Conservation (phyloP, 2,329 filamentous ascomycete genomes). For the Neofusicoccum laricinum region DNA sequence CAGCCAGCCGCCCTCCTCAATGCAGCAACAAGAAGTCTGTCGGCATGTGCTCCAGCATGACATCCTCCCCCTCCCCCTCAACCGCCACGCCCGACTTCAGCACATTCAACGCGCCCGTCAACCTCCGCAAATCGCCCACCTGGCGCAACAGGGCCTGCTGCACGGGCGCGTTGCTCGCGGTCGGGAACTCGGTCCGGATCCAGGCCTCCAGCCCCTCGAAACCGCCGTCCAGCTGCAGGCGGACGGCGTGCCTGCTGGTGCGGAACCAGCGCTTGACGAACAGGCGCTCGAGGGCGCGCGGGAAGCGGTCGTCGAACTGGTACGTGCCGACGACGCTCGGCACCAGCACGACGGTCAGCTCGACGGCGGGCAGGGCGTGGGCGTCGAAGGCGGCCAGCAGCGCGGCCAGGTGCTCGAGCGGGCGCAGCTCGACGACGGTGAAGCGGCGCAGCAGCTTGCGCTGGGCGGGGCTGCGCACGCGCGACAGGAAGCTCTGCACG, state of each 20-base stretch:
- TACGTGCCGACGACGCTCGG: slow-evolving; percentile 15
- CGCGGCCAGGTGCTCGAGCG: slow-evolving; percentile 6
- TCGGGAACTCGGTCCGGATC: slow-evolving; percentile 13
- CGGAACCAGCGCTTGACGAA: slow-evolving; percentile 9
- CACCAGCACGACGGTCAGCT: slow-evolving; percentile 4
- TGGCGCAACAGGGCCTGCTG: slow-evolving; percentile 4
- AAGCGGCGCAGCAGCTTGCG: not conserved
- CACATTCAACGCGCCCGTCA: not conserved
- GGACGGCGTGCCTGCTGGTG: not conserved
- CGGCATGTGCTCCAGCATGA: not conserved
- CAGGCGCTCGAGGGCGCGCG: not conserved
- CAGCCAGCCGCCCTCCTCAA: not conserved
- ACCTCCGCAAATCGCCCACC: not conserved
- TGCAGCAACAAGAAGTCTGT: not conserved
- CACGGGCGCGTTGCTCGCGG: not conserved
- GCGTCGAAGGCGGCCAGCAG: slow-evolving; percentile 10
- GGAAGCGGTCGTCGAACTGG: slow-evolving; percentile 10
- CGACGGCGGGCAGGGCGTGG: not conserved
- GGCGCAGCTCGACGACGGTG: slow-evolving; percentile 12
- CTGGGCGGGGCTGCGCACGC: not conserved
- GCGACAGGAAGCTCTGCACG: slow-evolving; percentile 9
- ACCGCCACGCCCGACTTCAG: not conserved
- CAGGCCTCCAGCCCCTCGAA: slow-evolving; percentile 13
- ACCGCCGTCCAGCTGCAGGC: not conserved
- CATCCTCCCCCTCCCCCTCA: not conserved